phyloP scores from a whole-genome alignment of 2,329 filamentous ascomycete genomes.

The Monosporascus ibericus region DNA sequence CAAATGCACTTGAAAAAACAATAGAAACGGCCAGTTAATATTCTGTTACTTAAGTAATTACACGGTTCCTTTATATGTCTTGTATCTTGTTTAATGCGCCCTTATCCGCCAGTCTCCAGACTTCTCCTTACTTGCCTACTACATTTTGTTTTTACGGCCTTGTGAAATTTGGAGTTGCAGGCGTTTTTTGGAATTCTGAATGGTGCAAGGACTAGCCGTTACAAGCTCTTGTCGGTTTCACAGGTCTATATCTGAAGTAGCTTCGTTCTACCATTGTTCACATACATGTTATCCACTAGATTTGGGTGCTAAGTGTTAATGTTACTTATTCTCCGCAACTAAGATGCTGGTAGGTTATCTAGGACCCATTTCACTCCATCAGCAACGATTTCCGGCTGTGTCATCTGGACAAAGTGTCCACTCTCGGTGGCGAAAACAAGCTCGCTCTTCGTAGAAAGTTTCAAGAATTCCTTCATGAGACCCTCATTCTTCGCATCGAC shows the following conservation, averaged over 20 bases:
- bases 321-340: not conserved
- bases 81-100: no score
- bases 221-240: no score
- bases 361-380: slow-evolving; percentile 27
- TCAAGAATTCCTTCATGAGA: not conserved
- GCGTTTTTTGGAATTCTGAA: not conserved
- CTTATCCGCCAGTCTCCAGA: no score
- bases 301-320: not conserved
- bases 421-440: slow-evolving; percentile 24
- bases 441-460: slow-evolving; percentile 14
- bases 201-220: no score
- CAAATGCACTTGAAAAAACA: no score
- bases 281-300: not conserved
- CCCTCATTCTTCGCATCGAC: slow-evolving; percentile 9
- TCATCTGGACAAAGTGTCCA: slow-evolving; percentile 30
- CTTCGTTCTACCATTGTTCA: not conserved
- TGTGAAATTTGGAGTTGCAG: not conserved
- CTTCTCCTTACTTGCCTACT: not conserved
- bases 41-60: no score
- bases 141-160: not conserved
- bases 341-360: slow-evolving; percentile 5
- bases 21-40: no score
- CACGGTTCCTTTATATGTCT: no score
- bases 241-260: no score
- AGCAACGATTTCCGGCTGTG: slow-evolving; percentile 27